Evolutionary conservation across 208 protist species (phyloP).

Genomic region (Acanthamoeba culbertsoni): DNA sequence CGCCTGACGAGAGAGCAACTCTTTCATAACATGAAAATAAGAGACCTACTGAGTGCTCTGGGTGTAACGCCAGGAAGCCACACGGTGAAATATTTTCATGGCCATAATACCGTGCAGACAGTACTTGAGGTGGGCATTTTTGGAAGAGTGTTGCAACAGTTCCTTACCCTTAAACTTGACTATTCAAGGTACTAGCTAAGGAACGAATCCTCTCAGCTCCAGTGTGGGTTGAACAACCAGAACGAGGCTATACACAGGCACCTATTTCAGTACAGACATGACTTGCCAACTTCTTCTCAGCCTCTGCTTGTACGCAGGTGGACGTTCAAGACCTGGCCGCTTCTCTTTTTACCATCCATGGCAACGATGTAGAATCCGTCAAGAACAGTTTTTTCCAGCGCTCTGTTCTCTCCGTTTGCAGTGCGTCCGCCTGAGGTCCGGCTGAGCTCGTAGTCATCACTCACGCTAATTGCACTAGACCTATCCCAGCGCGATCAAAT

Average conservation of each 20-base stretch:
- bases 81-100: neutral
- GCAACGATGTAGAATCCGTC: neutral
- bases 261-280: neutral
- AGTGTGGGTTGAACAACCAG: constrained; percentile 40
- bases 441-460: neutral
- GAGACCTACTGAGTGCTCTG: constrained; percentile 2
- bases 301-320: neutral
- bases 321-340: constrained; percentile 48
- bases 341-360: constrained; percentile 2
- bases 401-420: neutral
- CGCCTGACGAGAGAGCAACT: constrained; percentile 14
- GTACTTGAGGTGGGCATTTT: neutral
- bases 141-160: neutral
- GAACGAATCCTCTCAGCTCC: constrained; percentile 26
- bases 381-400: constrained; percentile 50
- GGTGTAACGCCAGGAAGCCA: neutral
- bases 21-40: constrained; percentile 25
- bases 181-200: constrained; percentile 4
- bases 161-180: neutral
- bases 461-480: neutral
- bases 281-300: neutral
- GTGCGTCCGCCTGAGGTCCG: neutral
- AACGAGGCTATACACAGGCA: constrained; percentile 46
- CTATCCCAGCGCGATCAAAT: constrained; percentile 11
- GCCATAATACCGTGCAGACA: constrained; percentile 4